These are phyloP conservation scores for Pisolithus microcarpus DNA, from an alignment of 768 basidiomycete species.

Conservation along the genomic window DNA sequence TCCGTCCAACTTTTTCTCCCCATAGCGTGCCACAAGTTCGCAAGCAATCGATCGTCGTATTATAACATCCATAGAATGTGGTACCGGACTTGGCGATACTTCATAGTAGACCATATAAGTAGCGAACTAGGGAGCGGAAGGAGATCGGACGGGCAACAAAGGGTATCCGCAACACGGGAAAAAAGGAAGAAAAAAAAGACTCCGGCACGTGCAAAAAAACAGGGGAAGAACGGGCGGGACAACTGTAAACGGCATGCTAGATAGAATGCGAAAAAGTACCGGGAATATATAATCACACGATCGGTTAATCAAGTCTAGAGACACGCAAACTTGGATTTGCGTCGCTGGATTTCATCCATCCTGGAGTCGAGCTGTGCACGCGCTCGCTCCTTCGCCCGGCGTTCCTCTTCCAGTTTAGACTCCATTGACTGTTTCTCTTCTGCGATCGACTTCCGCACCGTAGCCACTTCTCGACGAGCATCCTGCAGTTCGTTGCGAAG, in stretches of 20 bases:
- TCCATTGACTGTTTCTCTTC: conserved; percentile 88
- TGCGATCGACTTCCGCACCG: conserved; percentile 69
- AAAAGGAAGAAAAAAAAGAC: conserved; percentile 1
- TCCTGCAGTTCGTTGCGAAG: conserved; percentile 71
- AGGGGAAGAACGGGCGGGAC: conserved; percentile 1
- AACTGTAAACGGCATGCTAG: not conserved
- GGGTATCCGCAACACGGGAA: conserved; percentile 26
- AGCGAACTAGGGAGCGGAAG: conserved; percentile 13
- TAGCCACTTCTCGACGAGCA: conserved; percentile 72
- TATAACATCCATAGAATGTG: conserved; percentile 17
- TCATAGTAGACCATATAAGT: conserved; percentile 31
- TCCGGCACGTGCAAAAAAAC: conserved; percentile 22
- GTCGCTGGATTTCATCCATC: conserved; percentile 76
- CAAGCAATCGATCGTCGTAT: conserved; percentile 6
- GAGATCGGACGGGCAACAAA: conserved; percentile 4
- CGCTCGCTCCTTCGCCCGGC: conserved; percentile 81
- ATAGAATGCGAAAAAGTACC: conserved; percentile 5
- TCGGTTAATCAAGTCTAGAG: conserved; percentile 40
- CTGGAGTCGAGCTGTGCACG: conserved; percentile 81
- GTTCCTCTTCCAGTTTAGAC: conserved; percentile 77
- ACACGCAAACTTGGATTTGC: conserved; percentile 91
- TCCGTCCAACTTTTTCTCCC: not conserved
- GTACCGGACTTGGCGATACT: conserved; percentile 13
- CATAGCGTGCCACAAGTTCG: not conserved
- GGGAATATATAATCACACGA: not conserved